Evolutionary conservation across 305 asterid genomes (phyloP).

Genomic region (Petunia hybrid): DNA sequence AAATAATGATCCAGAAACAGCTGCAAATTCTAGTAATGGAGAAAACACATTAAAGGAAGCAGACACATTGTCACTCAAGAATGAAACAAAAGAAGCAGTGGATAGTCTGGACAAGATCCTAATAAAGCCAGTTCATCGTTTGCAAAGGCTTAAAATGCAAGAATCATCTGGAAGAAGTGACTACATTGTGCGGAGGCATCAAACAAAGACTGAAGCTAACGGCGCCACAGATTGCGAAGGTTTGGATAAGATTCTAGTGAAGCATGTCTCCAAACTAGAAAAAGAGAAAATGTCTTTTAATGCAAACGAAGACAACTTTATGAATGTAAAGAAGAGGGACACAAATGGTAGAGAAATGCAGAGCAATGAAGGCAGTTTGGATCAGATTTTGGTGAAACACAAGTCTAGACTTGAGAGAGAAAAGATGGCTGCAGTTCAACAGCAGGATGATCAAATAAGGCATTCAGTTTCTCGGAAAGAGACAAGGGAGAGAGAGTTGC

Average conservation of each 20-base stretch:
- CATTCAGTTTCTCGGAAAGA: slow-evolving; percentile 64
- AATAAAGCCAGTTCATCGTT: slow-evolving; percentile 35
- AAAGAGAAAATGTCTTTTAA: slow-evolving; percentile 56
- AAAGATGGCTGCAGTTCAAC: slow-evolving; percentile 48
- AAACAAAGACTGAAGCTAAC: slow-evolving; percentile 35
- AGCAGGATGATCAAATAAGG: slow-evolving; percentile 41
- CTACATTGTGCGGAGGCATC: slow-evolving; percentile 33
- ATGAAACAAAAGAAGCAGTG: slow-evolving; percentile 29
- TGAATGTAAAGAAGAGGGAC: slow-evolving; percentile 48
- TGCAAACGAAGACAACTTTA: slow-evolving; percentile 48
- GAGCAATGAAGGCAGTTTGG: slow-evolving; percentile 61
- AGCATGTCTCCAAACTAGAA: slow-evolving; percentile 81
- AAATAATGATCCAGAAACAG: slow-evolving; percentile 29
- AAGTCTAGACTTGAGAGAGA: slow-evolving; percentile 71
- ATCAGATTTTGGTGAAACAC: slow-evolving; percentile 68
- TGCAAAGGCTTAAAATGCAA: slow-evolving; percentile 37
- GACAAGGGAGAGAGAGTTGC: slow-evolving; percentile 77
- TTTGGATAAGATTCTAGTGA: slow-evolving; percentile 72
- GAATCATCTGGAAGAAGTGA: slow-evolving; percentile 33
- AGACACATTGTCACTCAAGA: background rate
- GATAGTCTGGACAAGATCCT: slow-evolving; percentile 33
- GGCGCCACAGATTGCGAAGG: slow-evolving; percentile 52
- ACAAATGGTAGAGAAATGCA: slow-evolving; percentile 40
- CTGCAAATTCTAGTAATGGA: slow-evolving; percentile 31
- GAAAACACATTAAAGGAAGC: slow-evolving; percentile 19